phyloP scores from a whole-genome alignment of 2,329 filamentous ascomycete species.

The Aspergillus sp. region DNA sequence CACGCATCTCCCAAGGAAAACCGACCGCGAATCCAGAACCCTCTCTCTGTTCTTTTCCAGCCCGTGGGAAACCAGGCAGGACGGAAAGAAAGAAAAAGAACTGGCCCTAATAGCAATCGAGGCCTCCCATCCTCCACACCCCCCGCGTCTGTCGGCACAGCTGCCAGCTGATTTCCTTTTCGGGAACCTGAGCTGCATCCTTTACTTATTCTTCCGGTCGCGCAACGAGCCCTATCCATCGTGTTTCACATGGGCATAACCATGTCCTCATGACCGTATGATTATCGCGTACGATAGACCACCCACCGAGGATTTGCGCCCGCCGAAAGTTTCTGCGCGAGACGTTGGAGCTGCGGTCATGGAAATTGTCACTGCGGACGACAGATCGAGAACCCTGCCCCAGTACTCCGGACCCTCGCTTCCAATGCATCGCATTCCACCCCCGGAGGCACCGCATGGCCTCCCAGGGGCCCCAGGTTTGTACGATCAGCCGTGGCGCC shows the following conservation, averaged over 20 bases:
- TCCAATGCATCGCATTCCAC: conserved; percentile 33
- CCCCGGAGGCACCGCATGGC: conserved; percentile 29
- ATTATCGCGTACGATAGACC: conserved; percentile 19
- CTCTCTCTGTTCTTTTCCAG: background rate
- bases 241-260: conserved; percentile 13
- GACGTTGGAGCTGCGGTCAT: conserved; percentile 23
- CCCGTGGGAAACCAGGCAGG: background rate
- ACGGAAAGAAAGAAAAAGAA: background rate
- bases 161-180: conserved; percentile 15
- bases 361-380: conserved; percentile 28
- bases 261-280: conserved; percentile 27
- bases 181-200: conserved; percentile 9
- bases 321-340: conserved; percentile 19
- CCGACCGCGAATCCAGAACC: background rate
- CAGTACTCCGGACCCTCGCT: conserved; percentile 23
- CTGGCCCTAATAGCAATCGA: background rate
- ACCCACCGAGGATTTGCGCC: conserved; percentile 19
- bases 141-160: background rate
- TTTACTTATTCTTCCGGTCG: background rate
- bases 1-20: background rate
- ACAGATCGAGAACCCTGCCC: conserved; percentile 25
- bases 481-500: conserved; percentile 36
- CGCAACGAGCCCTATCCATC: conserved; percentile 1
- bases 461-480: conserved; percentile 27
- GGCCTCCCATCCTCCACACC: background rate